A percentile compares a stretch with the other conserved stretches of the same genome.
These are phyloP conservation scores for Skeletonema menzelii DNA, from an alignment of 108 stramenopile species.

Conservation along the genomic window DNA sequence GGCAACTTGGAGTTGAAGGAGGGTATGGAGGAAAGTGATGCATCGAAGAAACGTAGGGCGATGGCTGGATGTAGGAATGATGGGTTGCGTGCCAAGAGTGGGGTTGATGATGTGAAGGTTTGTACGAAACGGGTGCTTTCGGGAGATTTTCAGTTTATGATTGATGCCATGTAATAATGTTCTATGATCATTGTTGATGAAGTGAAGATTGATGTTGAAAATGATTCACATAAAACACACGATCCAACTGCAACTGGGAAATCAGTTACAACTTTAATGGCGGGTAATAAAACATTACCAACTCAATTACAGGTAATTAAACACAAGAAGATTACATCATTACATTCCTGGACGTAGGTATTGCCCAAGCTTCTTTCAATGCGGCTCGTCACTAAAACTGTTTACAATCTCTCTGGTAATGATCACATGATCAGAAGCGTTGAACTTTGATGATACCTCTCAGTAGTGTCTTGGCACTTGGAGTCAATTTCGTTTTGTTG, in stretches of 20 bases:
- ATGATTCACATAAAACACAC: too few species aligned
- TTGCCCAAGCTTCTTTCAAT: too few species aligned
- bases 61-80: slow-evolving; percentile 58
- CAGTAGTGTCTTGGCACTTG: slow-evolving; percentile 43
- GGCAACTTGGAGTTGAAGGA: slow-evolving; percentile 54
- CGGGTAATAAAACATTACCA: too few species aligned
- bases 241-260: too few species aligned
- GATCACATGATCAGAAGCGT: slow-evolving; percentile 20
- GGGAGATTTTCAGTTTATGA: slow-evolving; percentile 58
- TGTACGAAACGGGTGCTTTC: slow-evolving; percentile 52
- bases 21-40: slow-evolving; percentile 42
- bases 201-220: too few species aligned
- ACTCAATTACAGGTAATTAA: too few species aligned
- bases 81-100: slow-evolving; percentile 24
- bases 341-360: too few species aligned
- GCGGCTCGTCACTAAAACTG: too few species aligned
- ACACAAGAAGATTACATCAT: too few species aligned
- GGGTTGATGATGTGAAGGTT: slow-evolving; percentile 31
- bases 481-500: slow-evolving; percentile 61
- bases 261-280: too few species aligned
- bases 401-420: too few species aligned
- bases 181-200: not conserved
- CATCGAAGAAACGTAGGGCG: slow-evolving; percentile 59
- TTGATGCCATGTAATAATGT: slow-evolving; percentile 40
- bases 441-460: slow-evolving; percentile 61